A percentile compares a stretch with the other conserved stretches of the same genome.
phyloP scores from a whole-genome alignment of 371 early-diverging fungal species.

The Rhizopus arrhizus region DNA sequence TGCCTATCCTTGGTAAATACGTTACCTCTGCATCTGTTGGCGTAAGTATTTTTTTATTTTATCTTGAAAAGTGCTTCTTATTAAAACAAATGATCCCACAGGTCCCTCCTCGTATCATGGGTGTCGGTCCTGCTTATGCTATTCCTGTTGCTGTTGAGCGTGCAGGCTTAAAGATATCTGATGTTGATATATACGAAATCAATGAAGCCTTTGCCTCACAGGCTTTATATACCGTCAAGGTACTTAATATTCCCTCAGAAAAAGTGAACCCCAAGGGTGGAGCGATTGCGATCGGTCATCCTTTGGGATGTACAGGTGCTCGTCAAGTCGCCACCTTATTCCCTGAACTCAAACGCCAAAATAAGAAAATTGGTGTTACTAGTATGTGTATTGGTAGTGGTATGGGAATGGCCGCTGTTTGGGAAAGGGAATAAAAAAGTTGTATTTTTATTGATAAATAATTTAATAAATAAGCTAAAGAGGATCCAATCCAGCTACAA shows the following conservation, averaged over 20 bases:
- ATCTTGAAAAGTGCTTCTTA: too few relatives aligned
- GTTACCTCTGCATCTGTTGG: slow-evolving; percentile 91
- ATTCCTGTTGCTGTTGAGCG: slow-evolving; percentile 90
- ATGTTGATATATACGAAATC: slow-evolving; percentile 83
- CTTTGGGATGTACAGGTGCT: slow-evolving; percentile 93
- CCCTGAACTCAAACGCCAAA: slow-evolving; percentile 87
- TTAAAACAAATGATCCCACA: background rate
- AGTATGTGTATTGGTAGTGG: slow-evolving; percentile 98
- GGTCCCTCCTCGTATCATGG: slow-evolving; percentile 93
- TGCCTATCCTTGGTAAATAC: slow-evolving; percentile 89
- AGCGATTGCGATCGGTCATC: slow-evolving; percentile 73
- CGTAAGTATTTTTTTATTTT: slow-evolving; percentile 12
- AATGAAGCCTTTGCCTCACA: slow-evolving; percentile 99
- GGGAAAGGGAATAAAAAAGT: slow-evolving; percentile 61
- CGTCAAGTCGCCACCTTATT: slow-evolving; percentile 95
- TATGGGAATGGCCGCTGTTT: slow-evolving; percentile 95
- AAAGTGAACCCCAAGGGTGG: slow-evolving; percentile 99
- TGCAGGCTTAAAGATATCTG: slow-evolving; percentile 77
- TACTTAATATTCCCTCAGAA: slow-evolving; percentile 78
- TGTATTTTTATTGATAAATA: background rate
- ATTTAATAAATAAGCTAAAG: too few relatives aligned
- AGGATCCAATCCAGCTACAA: background rate
- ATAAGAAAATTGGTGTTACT: slow-evolving; percentile 84
- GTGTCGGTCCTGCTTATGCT: slow-evolving; percentile 95
- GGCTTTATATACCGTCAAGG: slow-evolving; percentile 90